A percentile compares a stretch with the other conserved stretches of the same genome.
Conservation (phyloP, 352 stramenopile genomes). For the Thalassiosira exigua region DNA sequence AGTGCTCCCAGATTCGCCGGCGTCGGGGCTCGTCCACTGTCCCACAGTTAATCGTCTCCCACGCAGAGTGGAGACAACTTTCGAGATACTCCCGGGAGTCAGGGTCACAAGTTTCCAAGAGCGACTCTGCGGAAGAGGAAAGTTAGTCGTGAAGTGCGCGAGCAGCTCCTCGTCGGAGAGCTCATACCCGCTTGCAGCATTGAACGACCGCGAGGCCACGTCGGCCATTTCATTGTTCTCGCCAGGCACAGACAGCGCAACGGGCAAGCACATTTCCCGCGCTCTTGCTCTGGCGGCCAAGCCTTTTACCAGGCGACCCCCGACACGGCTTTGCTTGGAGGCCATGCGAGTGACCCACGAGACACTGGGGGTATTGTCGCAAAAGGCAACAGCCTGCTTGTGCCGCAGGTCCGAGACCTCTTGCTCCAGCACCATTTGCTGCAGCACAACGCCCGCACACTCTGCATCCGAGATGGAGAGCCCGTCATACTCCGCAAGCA, state of each 20-base stretch:
- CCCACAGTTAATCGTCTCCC: constrained; percentile 17
- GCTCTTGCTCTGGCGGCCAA: not conserved
- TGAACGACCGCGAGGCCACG: constrained; percentile 16
- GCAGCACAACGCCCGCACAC: constrained; percentile 4
- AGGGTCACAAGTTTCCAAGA: constrained; percentile 30
- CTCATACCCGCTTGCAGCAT: not conserved
- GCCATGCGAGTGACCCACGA: constrained; percentile 6
- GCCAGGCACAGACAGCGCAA: not conserved
- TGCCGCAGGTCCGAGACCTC: not conserved
- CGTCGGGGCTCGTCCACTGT: constrained; percentile 16
- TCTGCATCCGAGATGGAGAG: constrained; percentile 23
- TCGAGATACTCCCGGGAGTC: constrained; percentile 1
- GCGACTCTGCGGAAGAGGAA: constrained; percentile 19
- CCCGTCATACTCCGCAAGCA: constrained; percentile 3
- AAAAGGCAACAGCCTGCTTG: constrained; percentile 6
- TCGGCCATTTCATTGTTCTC: constrained; percentile 17
- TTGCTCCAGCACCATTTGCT: constrained; percentile 9
- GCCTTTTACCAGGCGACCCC: not conserved
- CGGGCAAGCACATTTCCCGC: not conserved
- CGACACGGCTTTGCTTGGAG: constrained; percentile 4
- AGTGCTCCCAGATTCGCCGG: constrained; percentile 10
- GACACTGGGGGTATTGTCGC: constrained; percentile 18
- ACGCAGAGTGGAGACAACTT: constrained; percentile 26
- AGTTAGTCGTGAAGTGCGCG: constrained; percentile 12
- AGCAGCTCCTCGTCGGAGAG: constrained; percentile 11